phyloP scores from a whole-genome alignment of 2,329 filamentous ascomycete species.

The Colletotrichum godetiae region DNA sequence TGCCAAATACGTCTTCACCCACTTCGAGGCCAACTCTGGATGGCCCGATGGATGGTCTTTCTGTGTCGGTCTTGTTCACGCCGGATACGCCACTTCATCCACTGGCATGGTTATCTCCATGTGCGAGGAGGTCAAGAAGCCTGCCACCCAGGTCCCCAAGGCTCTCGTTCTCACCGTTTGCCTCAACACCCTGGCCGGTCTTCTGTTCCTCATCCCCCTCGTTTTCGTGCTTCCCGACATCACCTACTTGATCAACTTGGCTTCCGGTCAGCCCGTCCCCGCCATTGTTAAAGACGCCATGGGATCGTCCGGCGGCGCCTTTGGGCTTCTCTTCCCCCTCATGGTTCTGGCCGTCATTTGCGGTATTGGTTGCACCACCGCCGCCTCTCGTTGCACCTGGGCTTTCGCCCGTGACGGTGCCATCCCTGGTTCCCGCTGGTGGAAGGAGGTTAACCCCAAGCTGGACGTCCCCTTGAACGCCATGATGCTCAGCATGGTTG shows the following conservation, averaged over 20 bases:
- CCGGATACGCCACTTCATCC: slow-evolving; percentile 79
- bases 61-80: slow-evolving; percentile 77
- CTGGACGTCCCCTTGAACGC: slow-evolving; percentile 76
- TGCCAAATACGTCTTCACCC: slow-evolving; percentile 73
- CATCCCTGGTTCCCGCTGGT: slow-evolving; percentile 71
- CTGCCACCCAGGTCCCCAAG: slow-evolving; percentile 75
- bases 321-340: slow-evolving; percentile 72
- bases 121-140: slow-evolving; percentile 78
- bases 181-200: slow-evolving; percentile 74
- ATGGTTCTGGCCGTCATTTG: slow-evolving; percentile 75
- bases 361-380: slow-evolving; percentile 76
- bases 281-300: slow-evolving; percentile 72
- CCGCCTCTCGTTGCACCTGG: slow-evolving; percentile 75
- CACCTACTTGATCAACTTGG: slow-evolving; percentile 61
- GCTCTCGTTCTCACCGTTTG: slow-evolving; percentile 77
- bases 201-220: slow-evolving; percentile 76
- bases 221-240: slow-evolving; percentile 77
- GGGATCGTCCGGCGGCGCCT: slow-evolving; percentile 69
- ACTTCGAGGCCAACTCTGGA: slow-evolving; percentile 76
- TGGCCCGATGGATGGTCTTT: slow-evolving; percentile 80
- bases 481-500: slow-evolving; percentile 77
- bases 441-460: slow-evolving; percentile 70
- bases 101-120: slow-evolving; percentile 86
- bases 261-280: slow-evolving; percentile 72
- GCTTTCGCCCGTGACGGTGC: slow-evolving; percentile 78